phyloP scores from a whole-genome alignment of 176 grass and related monocot species.

The Oryza nivara region DNA sequence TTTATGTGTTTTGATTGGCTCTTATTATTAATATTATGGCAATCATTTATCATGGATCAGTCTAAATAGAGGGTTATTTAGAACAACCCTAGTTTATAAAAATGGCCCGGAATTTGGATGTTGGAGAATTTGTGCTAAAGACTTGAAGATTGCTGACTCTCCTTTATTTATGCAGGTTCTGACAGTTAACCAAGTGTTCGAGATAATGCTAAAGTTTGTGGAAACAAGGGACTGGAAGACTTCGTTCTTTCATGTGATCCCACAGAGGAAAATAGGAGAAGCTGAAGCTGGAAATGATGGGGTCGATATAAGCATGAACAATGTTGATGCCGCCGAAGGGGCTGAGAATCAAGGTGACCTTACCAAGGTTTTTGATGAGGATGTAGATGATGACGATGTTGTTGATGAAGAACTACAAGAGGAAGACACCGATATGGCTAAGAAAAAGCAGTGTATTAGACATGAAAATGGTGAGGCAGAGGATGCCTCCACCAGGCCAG shows the following conservation, averaged over 20 bases:
- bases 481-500: not conserved
- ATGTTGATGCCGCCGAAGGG: slow-evolving; percentile 13
- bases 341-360: slow-evolving; percentile 20
- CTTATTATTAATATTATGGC: not conserved
- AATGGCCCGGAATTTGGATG: not conserved
- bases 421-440: slow-evolving; percentile 27
- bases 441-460: slow-evolving; percentile 69
- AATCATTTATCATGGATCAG: not conserved
- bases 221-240: slow-evolving; percentile 95
- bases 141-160: not conserved
- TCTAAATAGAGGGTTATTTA: not conserved
- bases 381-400: slow-evolving; percentile 28
- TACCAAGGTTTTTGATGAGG: slow-evolving; percentile 14
- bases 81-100: not conserved
- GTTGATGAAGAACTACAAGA: slow-evolving; percentile 31
- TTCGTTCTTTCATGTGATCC: slow-evolving; percentile 90
- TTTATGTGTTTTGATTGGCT: not conserved
- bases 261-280: slow-evolving; percentile 72
- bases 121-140: not conserved
- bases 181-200: slow-evolving; percentile 95
- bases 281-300: slow-evolving; percentile 40
- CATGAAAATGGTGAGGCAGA: slow-evolving; percentile 29
- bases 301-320: slow-evolving; percentile 34
- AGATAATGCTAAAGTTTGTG: slow-evolving; percentile 92
- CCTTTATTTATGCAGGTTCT: slow-evolving; percentile 61